Evolutionary conservation across 2,329 filamentous ascomycete genomes (phyloP), one percentile per base, ranked within the genome.

Genomic region (Aspergillus ibericus): DNA sequence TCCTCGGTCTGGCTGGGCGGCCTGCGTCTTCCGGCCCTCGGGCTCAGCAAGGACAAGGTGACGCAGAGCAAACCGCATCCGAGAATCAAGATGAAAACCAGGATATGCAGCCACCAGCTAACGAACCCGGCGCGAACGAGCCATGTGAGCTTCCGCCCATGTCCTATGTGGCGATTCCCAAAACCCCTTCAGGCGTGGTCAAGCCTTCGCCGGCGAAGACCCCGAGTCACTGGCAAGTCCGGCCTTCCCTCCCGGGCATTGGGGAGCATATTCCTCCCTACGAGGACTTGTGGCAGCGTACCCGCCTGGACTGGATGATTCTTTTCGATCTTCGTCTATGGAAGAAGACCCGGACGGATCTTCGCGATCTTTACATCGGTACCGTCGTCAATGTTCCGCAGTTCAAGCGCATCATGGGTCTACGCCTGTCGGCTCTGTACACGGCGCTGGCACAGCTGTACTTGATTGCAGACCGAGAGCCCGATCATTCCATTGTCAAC

Each of bases 401-500:
- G 71, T 99, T 99, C 83, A 99, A 99, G 78, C 88, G 93, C 18
- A 87, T 99, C 9, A 82, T 99, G 56, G 93, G 93, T 1, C 81
- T 99, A 44, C 87, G 95, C n/a, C 96, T 99, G 73, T 92, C 96
- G 54, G 93, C 92, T 0, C 82, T 99, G 3, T 99, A 99, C 76
- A 98, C 95, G 1, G 91, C 90, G 2, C 80, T 99, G 49, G 93
- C 95, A 5, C 93, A 99, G 72, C 81, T 99, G 3, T 99, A 98
- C 73, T 84, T 99, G 29, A 95, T 99, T 64, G 93, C 93, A 13
- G 95, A 99, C 71, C 85, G 95, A 63, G 95, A 99, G 73, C 95
- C 95, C 2, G 95, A 99, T 70, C 93, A 98, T 75, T 98, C 93
- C 10, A 98, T 99, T 71, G 96, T 99, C 81, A 97, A 97, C 71